Conservation (phyloP, 2,329 filamentous ascomycete genomes). For the Colletotrichum falcatum region DNA sequence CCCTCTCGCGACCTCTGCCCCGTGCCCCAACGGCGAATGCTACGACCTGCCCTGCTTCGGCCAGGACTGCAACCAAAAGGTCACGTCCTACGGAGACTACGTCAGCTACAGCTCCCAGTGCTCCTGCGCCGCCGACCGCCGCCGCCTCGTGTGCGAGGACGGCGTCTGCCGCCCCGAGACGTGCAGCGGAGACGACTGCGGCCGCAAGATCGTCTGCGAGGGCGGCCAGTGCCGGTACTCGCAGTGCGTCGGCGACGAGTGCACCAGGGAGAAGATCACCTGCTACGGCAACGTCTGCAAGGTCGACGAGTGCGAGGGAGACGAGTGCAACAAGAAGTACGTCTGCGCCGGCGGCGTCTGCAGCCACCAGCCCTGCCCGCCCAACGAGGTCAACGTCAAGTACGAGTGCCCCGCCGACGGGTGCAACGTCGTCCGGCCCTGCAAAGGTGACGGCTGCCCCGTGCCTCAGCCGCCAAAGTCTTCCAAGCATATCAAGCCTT, state of each 20-base stretch:
- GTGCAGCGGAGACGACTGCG: slow-evolving; percentile 39
- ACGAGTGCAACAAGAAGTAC: slow-evolving; percentile 45
- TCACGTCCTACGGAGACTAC: slow-evolving; percentile 40
- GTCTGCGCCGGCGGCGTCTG: slow-evolving; percentile 44
- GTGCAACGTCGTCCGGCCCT: slow-evolving; percentile 48
- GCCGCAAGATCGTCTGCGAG: slow-evolving; percentile 27
- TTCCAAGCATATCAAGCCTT: not conserved
- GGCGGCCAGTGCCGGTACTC: slow-evolving; percentile 16
- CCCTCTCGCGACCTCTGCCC: slow-evolving; percentile 1
- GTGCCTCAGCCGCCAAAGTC: slow-evolving; percentile 41
- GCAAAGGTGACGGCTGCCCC: slow-evolving; percentile 47
- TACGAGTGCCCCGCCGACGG: slow-evolving; percentile 50
- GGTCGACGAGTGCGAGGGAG: slow-evolving; percentile 48
- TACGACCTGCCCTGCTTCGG: slow-evolving; percentile 36
- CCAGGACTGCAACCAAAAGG: slow-evolving; percentile 16
- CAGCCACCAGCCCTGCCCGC: slow-evolving; percentile 43
- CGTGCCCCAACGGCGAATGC: slow-evolving; percentile 14
- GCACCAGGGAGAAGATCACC: slow-evolving; percentile 26
- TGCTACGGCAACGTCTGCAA: slow-evolving; percentile 43
- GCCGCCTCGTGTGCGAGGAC: slow-evolving; percentile 46
- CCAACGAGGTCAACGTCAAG: slow-evolving; percentile 46
- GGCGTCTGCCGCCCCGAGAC: slow-evolving; percentile 37
- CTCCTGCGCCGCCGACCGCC: slow-evolving; percentile 49
- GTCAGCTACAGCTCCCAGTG: slow-evolving; percentile 49
- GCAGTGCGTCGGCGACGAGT: slow-evolving; percentile 29